Evolutionary conservation across 179 eudicot species (phyloP), one percentile per base, ranked within the genome.

Genomic region (Dionaea muscipula): DNA sequence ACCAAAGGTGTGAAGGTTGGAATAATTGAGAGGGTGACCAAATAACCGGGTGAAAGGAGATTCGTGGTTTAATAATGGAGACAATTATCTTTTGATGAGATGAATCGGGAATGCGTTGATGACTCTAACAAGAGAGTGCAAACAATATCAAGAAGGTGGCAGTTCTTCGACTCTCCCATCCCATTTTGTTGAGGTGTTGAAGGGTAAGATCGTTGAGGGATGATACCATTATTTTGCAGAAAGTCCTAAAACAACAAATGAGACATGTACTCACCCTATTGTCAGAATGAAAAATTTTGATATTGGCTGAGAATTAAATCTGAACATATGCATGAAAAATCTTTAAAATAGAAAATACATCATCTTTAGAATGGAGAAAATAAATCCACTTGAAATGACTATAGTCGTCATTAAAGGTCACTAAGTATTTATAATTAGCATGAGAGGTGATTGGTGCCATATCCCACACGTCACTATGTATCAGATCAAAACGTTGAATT

Each of bases 1-100:
- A 47, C 52, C 52, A 47, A 47, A 47, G 12, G 11, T 47, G 14
- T 27, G 15, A 47, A 47, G 25, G 16, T 47, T 23, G 23, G 52
- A 47, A 47, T 47, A 31, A 31, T 31, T 31, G 10, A 10, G 52
- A 22, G 33, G 12, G 8, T 47, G 52, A 47, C 27, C 52, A 47
- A 47, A 24, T 47, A 23, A 47, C 14, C 28, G 2, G 14, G 27
- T 8, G 27, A 15, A 8, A 16, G 23, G 5, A 47, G 14, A 15
- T 16, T 17, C 36, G 10, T 31, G 10, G 36, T 4, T 31, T 31
- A 4, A 10, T 4, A 31, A 31, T 31, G 10, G 36, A 31, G 36
- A n/a, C n/a, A n/a, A n/a, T n/a, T n/a, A n/a, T n/a, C n/a, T n/a
- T n/a, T n/a, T n/a, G n/a, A n/a, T n/a, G n/a, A n/a, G n/a, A n/a